Conservation (phyloP, 2,329 filamentous ascomycete species). For the Ophiosphaerella herpotricha region DNA sequence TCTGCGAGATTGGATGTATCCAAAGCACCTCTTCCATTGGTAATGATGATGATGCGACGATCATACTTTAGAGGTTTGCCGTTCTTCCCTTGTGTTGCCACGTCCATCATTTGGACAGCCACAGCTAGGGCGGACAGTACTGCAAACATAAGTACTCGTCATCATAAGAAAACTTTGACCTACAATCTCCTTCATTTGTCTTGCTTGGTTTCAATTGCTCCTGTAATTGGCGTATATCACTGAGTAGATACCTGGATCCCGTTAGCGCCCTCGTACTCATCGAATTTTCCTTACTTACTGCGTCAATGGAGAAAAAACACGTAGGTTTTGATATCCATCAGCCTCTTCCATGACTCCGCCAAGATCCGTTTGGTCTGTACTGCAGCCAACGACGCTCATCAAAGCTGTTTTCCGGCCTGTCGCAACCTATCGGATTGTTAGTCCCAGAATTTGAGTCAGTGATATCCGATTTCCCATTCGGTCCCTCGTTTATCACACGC, state of each 20-base stretch:
- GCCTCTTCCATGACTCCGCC: constrained; percentile 61
- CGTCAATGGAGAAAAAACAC: constrained; percentile 65
- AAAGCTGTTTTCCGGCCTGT: constrained; percentile 75
- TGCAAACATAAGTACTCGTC: constrained; percentile 31
- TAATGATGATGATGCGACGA: constrained; percentile 73
- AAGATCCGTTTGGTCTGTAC: constrained; percentile 65
- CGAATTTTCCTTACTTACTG: constrained; percentile 57
- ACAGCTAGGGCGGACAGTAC: constrained; percentile 83
- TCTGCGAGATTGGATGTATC: constrained; percentile 72
- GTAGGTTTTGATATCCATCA: constrained; percentile 80
- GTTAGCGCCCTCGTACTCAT: constrained; percentile 7
- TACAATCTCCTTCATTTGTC: constrained; percentile 74
- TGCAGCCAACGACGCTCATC: constrained; percentile 79
- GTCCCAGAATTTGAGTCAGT: not conserved
- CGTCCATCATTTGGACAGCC: constrained; percentile 87
- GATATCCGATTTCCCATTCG: not conserved
- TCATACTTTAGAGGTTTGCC: constrained; percentile 44
- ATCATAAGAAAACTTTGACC: constrained; percentile 9
- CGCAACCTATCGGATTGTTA: constrained; percentile 51
- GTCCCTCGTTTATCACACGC: constrained; percentile 7
- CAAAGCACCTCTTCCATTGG: constrained; percentile 75
- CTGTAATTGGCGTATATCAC: constrained; percentile 69
- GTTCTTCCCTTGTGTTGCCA: constrained; percentile 74
- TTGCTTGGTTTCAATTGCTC: constrained; percentile 67
- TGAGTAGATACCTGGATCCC: constrained; percentile 62